Conservation (phyloP, 1,139 yeast species). For the Blastobotrys petasosporus region DNA sequence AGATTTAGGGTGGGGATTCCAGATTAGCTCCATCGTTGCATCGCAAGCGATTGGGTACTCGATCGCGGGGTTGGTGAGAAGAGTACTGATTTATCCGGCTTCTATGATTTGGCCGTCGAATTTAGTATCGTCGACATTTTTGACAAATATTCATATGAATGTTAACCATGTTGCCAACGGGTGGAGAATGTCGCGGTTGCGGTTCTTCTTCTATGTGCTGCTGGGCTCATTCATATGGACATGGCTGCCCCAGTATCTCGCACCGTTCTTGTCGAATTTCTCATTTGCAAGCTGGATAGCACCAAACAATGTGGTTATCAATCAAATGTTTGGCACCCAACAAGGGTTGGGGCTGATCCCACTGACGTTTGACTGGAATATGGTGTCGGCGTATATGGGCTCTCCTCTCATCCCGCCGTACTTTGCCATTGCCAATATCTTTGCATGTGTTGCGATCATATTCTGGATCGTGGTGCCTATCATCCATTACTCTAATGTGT, state of each 20-base stretch:
- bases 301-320: constrained; percentile 49
- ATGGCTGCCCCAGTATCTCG: constrained; percentile 53
- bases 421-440: constrained; percentile 47
- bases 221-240: constrained; percentile 43
- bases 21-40: constrained; percentile 46
- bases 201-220: constrained; percentile 41
- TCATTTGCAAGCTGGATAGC: constrained; percentile 52
- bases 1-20: constrained; percentile 47
- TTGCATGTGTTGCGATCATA: constrained; percentile 41
- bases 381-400: constrained; percentile 51
- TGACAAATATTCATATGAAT: constrained; percentile 56
- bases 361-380: constrained; percentile 53
- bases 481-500: constrained; percentile 46
- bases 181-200: constrained; percentile 48
- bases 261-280: constrained; percentile 47
- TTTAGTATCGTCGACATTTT: constrained; percentile 41
- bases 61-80: constrained; percentile 53
- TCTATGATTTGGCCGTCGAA: constrained; percentile 62
- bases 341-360: constrained; percentile 63
- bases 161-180: constrained; percentile 54
- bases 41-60: constrained; percentile 63
- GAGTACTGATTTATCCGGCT: constrained; percentile 55
- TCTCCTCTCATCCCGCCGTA: constrained; percentile 68
- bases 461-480: constrained; percentile 44
- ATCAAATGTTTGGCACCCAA: constrained; percentile 55